phyloP scores from a whole-genome alignment of 805 yeast genomes.

The Yarrowia hollandica region DNA sequence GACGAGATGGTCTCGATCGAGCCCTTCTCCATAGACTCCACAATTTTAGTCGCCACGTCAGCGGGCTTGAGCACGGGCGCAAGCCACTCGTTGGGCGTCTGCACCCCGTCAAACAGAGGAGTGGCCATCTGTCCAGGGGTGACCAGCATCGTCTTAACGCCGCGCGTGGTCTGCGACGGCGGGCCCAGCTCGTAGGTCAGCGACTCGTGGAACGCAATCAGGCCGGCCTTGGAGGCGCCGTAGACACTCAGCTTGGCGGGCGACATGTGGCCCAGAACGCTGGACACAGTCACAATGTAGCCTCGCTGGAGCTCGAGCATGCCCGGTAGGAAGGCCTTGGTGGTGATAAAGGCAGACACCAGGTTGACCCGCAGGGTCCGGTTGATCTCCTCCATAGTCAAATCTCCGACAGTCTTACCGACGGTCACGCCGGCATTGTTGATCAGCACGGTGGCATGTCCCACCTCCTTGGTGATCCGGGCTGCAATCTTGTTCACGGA shows the following conservation, averaged over 20 bases:
- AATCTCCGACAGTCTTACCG: constrained; percentile 58
- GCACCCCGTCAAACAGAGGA: constrained; percentile 66
- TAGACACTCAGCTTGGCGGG: constrained; percentile 79
- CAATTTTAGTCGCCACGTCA: constrained; percentile 60
- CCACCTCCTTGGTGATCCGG: constrained; percentile 50
- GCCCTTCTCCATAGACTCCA: constrained; percentile 59
- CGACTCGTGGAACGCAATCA: constrained; percentile 81
- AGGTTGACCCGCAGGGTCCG: constrained; percentile 66
- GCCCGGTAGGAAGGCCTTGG: constrained; percentile 68
- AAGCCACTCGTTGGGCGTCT: constrained; percentile 67
- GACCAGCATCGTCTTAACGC: constrained; percentile 70
- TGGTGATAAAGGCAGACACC: constrained; percentile 66
- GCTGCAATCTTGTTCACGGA: constrained; percentile 48
- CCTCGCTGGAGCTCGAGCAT: constrained; percentile 68
- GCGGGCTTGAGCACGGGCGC: constrained; percentile 82
- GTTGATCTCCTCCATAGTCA: constrained; percentile 60
- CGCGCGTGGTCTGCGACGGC: constrained; percentile 40
- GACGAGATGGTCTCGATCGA: constrained; percentile 64
- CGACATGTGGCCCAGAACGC: constrained; percentile 79
- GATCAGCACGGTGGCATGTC: constrained; percentile 64
- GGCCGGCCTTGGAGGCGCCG: constrained; percentile 88
- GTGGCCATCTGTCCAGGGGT: constrained; percentile 89
- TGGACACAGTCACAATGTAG: constrained; percentile 75
- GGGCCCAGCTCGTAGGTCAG: constrained; percentile 68
- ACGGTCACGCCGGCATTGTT: constrained; percentile 81